These are phyloP conservation scores for Lithocarpus polystachyus DNA, from an alignment of 306 rosid genomes.

Conservation along the genomic window DNA sequence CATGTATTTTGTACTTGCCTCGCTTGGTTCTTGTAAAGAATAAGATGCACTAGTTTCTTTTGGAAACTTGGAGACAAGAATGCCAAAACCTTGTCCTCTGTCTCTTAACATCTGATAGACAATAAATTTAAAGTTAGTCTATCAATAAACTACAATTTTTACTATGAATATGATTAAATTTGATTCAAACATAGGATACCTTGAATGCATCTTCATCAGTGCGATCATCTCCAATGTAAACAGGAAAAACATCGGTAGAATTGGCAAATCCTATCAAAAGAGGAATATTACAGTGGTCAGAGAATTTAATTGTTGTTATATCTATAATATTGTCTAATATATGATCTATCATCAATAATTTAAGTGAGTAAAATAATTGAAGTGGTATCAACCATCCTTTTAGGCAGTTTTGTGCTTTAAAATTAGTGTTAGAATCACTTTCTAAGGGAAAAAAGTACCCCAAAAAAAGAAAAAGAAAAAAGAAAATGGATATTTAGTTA, in stretches of 20 bases:
- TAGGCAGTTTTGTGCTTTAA: neutral
- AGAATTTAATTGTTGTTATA: neutral
- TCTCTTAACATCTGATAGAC: slow-evolving; percentile 61
- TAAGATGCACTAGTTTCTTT: slow-evolving; percentile 86
- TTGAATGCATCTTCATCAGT: slow-evolving; percentile 98
- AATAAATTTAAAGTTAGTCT: neutral
- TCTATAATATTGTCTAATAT: neutral
- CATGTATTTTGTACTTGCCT: slow-evolving; percentile 54
- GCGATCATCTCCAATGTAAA: slow-evolving; percentile 92
- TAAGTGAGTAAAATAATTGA: slow-evolving; percentile 19
- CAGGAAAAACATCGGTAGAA: slow-evolving; percentile 74
- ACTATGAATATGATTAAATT: neutral
- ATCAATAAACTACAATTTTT: neutral
- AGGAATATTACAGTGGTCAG: neutral
- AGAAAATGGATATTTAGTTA: neutral
- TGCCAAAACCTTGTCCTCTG: slow-evolving; percentile 93
- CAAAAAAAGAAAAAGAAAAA: too few relatives aligned
- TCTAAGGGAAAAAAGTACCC: too few relatives aligned
- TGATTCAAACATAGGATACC: slow-evolving; percentile 49
- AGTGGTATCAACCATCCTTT: neutral
- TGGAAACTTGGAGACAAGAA: slow-evolving; percentile 85
- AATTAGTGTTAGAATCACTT: too few relatives aligned
- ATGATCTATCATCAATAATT: neutral
- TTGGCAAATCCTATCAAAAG: slow-evolving; percentile 73
- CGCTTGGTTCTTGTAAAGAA: slow-evolving; percentile 83